Base-by-base conservation (phyloP, 192 early-diverging fungal species). In the Rhizophagus prolifer region DNA sequence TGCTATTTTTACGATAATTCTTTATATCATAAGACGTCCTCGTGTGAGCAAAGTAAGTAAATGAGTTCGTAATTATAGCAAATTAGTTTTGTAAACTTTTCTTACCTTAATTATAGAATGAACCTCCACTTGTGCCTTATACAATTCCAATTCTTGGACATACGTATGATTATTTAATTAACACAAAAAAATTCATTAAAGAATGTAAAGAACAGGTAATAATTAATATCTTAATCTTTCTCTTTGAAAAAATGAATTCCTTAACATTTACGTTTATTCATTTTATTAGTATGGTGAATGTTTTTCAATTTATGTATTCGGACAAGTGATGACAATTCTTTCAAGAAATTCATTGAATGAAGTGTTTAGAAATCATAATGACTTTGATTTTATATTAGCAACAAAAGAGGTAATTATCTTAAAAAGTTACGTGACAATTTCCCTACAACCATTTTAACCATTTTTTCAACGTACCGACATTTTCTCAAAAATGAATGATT, bases 261-360 rank as follows among this genome's bases (percentile, higher is more conserved):
- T 38, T 38, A 5, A 13, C 10, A 34, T 44, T 25, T 69, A 21
- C 30, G 2, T 21, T 1, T 44, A 36, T 23, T 10, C 10, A 2
- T n/a, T 36, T 69, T 44, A 41, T 34, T 23, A 69, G 67, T 69
- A 46, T 69, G 67, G 67, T 23, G 67, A 69, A 4, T 23, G n/a
- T 13, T 69, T 69, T 69, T 69, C 67, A 9, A 36, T 69, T 25
- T 69, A 69, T 34, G 38, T 69, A 69, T 69, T 69, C 41, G 67
- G 67, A 23, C 19, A 12, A 13, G 23, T 69, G 6, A 23, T 46
- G 21, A 41, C 67, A 13, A 9, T 69, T 0, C n/a, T 41, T 41
- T 28, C 31, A 69, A 69, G 34, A n/a, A 4, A 3, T 46, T 36
- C 67, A 25, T 8, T 34, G 10, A 23, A 46, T 36, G 67, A 69